Conservation (phyloP, 2,329 filamentous ascomycete genomes). For the Fusarium algeriense region DNA sequence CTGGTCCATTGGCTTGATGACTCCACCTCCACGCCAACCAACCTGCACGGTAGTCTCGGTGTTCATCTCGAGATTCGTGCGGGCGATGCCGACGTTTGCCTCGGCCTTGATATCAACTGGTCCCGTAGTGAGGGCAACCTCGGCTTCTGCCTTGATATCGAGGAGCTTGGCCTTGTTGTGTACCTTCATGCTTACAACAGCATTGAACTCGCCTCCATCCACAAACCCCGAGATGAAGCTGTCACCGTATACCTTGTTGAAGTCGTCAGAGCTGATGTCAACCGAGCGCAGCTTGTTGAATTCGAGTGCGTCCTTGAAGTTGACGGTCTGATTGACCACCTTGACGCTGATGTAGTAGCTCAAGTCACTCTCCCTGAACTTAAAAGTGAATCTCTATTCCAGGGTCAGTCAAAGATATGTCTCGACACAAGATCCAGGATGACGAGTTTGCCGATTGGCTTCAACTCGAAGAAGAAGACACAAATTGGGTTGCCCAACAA, state of each 20-base stretch:
- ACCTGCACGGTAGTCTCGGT: neutral
- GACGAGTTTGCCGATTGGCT: too few relatives aligned
- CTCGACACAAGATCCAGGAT: too few relatives aligned
- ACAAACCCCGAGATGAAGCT: neutral
- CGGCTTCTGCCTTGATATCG: neutral
- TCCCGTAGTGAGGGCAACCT: neutral
- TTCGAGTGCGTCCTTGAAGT: neutral
- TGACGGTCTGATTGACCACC: slow-evolving; percentile 3
- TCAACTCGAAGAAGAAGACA: too few relatives aligned
- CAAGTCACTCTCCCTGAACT: slow-evolving; percentile 3
- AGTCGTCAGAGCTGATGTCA: neutral
- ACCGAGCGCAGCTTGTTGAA: neutral
- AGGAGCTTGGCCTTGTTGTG: neutral
- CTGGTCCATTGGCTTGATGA: neutral
- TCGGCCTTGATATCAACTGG: neutral
- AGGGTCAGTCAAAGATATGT: too few relatives aligned
- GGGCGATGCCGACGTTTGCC: neutral
- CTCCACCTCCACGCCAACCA: neutral
- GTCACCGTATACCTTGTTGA: neutral
- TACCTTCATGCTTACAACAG: slow-evolving; percentile 5
- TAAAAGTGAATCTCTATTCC: neutral
- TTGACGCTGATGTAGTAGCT: slow-evolving; percentile 11
- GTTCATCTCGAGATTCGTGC: neutral
- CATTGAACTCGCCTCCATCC: slow-evolving; percentile 1
- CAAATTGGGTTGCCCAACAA: neutral